Conservation (phyloP, 78 protist genomes). For the Guillardia theta region DNA sequence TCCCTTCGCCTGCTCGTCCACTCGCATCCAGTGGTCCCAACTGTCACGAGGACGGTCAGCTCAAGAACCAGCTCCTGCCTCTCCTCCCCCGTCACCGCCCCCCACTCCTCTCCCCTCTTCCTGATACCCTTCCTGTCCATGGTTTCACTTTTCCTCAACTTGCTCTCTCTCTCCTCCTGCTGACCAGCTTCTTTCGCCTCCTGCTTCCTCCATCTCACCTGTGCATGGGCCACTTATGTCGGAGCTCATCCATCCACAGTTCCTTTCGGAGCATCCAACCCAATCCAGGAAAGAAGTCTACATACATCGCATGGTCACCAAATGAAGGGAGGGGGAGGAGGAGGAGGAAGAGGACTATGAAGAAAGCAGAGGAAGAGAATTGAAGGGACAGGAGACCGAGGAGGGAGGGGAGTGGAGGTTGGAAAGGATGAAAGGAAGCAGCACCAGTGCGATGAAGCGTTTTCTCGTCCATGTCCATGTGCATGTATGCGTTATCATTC, state of each 20-base stretch:
- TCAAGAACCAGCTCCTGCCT: background rate
- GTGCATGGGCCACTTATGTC: background rate
- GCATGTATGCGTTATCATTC: constrained; percentile 70
- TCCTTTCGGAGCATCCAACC: constrained; percentile 60
- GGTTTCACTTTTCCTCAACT: too few species aligned
- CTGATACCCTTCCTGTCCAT: too few species aligned
- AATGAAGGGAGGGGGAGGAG: background rate
- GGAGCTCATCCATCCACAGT: constrained; percentile 53
- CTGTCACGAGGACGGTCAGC: background rate
- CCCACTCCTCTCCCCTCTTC: too few species aligned
- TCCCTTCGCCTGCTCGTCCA: background rate
- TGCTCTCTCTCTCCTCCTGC: too few species aligned
- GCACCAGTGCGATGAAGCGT: background rate
- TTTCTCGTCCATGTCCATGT: background rate
- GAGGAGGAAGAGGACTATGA: background rate
- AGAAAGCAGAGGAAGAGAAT: background rate
- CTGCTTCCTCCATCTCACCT: too few species aligned
- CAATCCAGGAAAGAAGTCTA: constrained; percentile 70
- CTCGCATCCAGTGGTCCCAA: constrained; percentile 75
- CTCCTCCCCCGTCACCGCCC: too few species aligned
- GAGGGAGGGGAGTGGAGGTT: background rate
- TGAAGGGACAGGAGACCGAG: background rate
- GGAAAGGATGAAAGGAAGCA: background rate
- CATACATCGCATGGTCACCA: background rate
- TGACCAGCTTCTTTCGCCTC: too few species aligned